phyloP scores from a whole-genome alignment of 2,329 filamentous ascomycete species.

The Calcarisporium arbuscula region DNA sequence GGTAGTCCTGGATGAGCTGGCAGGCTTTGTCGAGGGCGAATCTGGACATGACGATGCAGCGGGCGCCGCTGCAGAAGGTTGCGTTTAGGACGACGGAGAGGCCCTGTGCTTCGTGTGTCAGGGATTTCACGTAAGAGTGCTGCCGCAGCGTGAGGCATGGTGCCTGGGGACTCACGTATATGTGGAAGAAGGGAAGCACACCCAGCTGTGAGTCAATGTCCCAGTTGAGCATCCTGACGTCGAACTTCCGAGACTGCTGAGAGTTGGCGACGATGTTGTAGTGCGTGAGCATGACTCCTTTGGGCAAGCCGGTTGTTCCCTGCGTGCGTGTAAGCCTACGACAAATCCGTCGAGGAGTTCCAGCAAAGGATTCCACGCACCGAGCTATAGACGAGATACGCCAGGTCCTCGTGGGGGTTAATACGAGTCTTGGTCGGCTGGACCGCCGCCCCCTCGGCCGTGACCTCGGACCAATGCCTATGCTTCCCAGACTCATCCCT shows the following conservation, averaged over 20 bases:
- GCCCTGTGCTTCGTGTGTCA: slow-evolving; percentile 19
- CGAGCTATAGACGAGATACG: slow-evolving; percentile 81
- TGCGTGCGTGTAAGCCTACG: slow-evolving; percentile 10
- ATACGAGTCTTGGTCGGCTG: slow-evolving; percentile 51
- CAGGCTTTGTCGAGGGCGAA: slow-evolving; percentile 82
- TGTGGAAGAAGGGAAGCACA: slow-evolving; percentile 85
- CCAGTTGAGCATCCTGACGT: slow-evolving; percentile 49
- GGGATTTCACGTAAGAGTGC: too few relatives aligned
- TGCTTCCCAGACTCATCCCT: slow-evolving; percentile 51
- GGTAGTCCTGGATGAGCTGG: slow-evolving; percentile 64
- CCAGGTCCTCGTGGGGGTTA: slow-evolving; percentile 64
- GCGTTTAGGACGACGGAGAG: slow-evolving; percentile 23
- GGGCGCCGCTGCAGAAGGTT: slow-evolving; percentile 53
- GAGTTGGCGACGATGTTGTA: slow-evolving; percentile 74
- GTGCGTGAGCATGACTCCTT: slow-evolving; percentile 85
- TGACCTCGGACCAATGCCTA: slow-evolving; percentile 68
- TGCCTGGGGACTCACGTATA: slow-evolving; percentile 63
- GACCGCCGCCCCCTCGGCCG: slow-evolving; percentile 49
- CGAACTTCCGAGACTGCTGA: slow-evolving; percentile 46
- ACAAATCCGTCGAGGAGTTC: not conserved
- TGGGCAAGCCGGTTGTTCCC: slow-evolving; percentile 85
- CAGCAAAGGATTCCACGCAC: slow-evolving; percentile 14
- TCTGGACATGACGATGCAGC: slow-evolving; percentile 62
- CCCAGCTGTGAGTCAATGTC: slow-evolving; percentile 68
- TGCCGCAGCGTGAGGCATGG: too few relatives aligned